These are phyloP conservation scores for Aspergillus cejpii DNA, from an alignment of 2,329 filamentous ascomycete genomes.

Conservation along the genomic window DNA sequence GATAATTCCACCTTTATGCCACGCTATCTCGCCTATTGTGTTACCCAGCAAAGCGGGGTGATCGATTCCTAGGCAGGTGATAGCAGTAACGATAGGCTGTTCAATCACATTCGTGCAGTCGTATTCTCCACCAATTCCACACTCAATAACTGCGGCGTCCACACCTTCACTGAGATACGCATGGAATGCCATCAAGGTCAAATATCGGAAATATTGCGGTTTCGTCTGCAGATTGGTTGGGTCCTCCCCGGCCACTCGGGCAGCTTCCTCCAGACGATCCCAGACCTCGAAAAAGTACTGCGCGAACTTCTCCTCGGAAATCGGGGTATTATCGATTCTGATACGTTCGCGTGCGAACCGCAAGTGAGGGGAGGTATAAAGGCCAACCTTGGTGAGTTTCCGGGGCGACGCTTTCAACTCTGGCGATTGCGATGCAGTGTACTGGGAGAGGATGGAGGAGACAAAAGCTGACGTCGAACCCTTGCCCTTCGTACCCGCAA, in stretches of 20 bases:
- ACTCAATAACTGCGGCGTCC: conserved; percentile 75
- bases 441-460: conserved; percentile 67
- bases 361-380: conserved; percentile 82
- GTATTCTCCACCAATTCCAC: conserved; percentile 88
- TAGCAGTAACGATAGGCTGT: conserved; percentile 62
- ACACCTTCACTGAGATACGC: conserved; percentile 71
- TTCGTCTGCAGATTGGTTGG: conserved; percentile 55
- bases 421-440: conserved; percentile 39
- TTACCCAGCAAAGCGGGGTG: conserved; percentile 73
- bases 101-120: conserved; percentile 83
- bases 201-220: conserved; percentile 85
- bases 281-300: conserved; percentile 78
- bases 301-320: conserved; percentile 63
- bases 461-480: conserved; percentile 81
- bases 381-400: conserved; percentile 56
- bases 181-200: conserved; percentile 84
- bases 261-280: conserved; percentile 57
- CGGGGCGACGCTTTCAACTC: conserved; percentile 22
- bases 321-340: conserved; percentile 64
- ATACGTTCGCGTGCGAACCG: conserved; percentile 79
- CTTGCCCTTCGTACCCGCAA: conserved; percentile 92
- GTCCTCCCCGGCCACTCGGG: conserved; percentile 46
- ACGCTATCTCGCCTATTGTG: conserved; percentile 75
- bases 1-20: conserved; percentile 88
- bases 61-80: conserved; percentile 78